These are phyloP conservation scores for Geotrichum bryndzae DNA, from an alignment of 1,139 yeast species.

Conservation along the genomic window DNA sequence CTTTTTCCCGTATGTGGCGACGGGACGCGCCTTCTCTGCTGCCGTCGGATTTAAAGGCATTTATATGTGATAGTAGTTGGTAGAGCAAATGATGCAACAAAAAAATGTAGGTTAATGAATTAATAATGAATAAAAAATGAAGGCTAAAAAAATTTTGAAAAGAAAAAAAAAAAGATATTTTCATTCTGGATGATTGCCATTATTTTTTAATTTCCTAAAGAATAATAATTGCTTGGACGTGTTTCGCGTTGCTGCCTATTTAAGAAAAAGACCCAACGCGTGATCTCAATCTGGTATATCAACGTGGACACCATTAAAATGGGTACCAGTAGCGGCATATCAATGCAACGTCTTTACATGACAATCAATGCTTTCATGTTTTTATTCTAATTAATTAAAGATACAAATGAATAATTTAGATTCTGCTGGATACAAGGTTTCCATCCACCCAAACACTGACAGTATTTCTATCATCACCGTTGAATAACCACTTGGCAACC, in stretches of 20 bases:
- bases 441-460: conserved; percentile 81
- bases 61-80: neutral
- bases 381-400: neutral
- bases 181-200: neutral
- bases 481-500: conserved; percentile 86
- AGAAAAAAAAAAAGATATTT: conserved; percentile 7
- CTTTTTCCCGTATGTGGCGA: conserved; percentile 7
- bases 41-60: neutral
- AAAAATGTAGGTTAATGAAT: neutral
- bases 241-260: neutral
- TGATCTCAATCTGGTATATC: neutral
- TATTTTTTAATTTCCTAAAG: conserved; percentile 1
- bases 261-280: neutral
- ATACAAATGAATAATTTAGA: neutral
- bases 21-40: neutral
- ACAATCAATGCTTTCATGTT: neutral
- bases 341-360: neutral
- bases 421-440: conserved; percentile 46
- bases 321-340: neutral
- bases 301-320: neutral
- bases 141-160: neutral
- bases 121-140: conserved; percentile 7
- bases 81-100: neutral
- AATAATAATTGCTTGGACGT: neutral
- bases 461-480: conserved; percentile 91